Conservation (phyloP, 2,329 filamentous ascomycete species). For the Aspergillus brasiliensis region DNA sequence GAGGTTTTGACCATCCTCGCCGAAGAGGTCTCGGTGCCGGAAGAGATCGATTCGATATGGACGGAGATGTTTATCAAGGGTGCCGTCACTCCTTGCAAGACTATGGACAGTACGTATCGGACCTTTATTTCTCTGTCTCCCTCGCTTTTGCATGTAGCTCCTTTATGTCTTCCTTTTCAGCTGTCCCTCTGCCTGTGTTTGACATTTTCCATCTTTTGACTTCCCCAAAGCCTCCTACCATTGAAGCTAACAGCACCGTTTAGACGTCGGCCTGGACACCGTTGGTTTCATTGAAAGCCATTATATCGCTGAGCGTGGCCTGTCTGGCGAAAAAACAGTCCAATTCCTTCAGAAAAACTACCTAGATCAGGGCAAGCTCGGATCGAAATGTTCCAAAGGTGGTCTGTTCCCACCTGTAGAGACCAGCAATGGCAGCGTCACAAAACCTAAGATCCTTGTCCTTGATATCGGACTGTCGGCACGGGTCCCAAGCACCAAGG, state of each 20-base stretch:
- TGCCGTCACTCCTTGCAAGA: slow-evolving; percentile 36
- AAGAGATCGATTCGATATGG: slow-evolving; percentile 55
- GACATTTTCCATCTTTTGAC: too few species aligned
- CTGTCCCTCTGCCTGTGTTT: too few species aligned
- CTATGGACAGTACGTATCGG: slow-evolving; percentile 49
- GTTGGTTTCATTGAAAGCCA: slow-evolving; percentile 57
- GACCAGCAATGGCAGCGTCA: neutral
- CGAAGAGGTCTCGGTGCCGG: slow-evolving; percentile 53
- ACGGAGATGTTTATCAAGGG: slow-evolving; percentile 41
- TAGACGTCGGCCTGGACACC: slow-evolving; percentile 55
- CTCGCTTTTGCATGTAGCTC: too few species aligned
- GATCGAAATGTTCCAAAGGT: slow-evolving; percentile 47
- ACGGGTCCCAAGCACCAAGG: too few species aligned
- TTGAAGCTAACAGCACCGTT: neutral
- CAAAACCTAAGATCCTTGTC: slow-evolving; percentile 14
- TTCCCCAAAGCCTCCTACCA: too few species aligned
- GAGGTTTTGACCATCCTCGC: slow-evolving; percentile 53
- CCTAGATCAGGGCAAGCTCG: slow-evolving; percentile 51
- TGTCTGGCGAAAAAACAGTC: slow-evolving; percentile 44
- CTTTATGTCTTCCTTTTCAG: too few species aligned
- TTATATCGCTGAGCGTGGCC: slow-evolving; percentile 54
- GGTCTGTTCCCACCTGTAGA: slow-evolving; percentile 39
- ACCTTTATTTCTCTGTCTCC: too few species aligned
- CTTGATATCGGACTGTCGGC: slow-evolving; percentile 31
- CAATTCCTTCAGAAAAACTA: slow-evolving; percentile 52